Evolutionary conservation across 768 basidiomycete species (phyloP).

Genomic region (Cantharellus anzutake): DNA sequence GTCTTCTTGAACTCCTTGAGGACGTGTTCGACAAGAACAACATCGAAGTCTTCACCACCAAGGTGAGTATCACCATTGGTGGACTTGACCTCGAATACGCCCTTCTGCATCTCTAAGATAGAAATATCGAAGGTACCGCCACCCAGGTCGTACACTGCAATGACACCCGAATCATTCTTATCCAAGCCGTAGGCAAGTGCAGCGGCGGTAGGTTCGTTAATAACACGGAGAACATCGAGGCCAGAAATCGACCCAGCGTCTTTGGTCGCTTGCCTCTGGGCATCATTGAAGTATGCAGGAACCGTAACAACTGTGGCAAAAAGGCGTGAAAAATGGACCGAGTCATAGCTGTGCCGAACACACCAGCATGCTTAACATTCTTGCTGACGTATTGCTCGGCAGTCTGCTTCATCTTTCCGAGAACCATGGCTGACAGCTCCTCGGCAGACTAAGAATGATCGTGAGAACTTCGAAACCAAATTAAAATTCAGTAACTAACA

Average conservation of each 20-base stretch:
- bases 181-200: conserved; percentile 97
- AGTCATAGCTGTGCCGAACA: neutral
- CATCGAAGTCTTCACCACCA: conserved; percentile 94
- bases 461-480: neutral
- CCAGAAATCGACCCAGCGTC: conserved; percentile 96
- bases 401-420: conserved; percentile 89
- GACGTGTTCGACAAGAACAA: conserved; percentile 70
- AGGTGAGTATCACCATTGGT: conserved; percentile 99
- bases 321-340: conserved; percentile 18
- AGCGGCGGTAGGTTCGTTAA: conserved; percentile 97
- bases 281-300: conserved; percentile 98
- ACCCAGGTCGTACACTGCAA: conserved; percentile 96
- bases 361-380: conserved; percentile 64
- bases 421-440: conserved; percentile 73
- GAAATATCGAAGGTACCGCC: conserved; percentile 99
- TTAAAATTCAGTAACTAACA: neutral
- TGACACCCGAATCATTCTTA: conserved; percentile 52
- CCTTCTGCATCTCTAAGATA: conserved; percentile 98
- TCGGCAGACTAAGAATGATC: conserved; percentile 45
- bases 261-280: conserved; percentile 97
- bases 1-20: conserved; percentile 91
- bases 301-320: conserved; percentile 86
- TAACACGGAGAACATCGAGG: conserved; percentile 91
- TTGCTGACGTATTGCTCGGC: conserved; percentile 87
- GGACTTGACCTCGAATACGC: conserved; percentile 98